Conservation (phyloP, 768 basidiomycete genomes). For the Lactarius trivialis region DNA sequence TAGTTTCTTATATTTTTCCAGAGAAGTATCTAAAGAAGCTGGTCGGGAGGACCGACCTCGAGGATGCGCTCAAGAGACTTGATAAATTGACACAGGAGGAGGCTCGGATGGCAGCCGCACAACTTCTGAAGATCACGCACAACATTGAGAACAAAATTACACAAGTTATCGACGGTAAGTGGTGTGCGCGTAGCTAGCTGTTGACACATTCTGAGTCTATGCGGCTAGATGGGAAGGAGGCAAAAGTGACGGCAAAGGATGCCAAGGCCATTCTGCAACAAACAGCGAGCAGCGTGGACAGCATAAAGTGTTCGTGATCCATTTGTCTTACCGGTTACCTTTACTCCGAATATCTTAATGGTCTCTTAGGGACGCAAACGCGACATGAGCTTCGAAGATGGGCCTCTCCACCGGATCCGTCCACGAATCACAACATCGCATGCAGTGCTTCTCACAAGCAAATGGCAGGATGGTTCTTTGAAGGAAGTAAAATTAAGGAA, state of each 20-base stretch:
- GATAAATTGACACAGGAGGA: not conserved
- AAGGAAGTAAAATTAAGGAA: not conserved
- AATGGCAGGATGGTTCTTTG: not conserved
- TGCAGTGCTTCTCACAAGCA: not conserved
- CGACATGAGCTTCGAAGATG: not conserved
- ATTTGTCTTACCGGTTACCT: not conserved
- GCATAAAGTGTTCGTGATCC: not conserved
- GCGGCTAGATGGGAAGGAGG: not conserved
- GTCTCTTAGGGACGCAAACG: not conserved
- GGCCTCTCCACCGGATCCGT: conserved; percentile 1
- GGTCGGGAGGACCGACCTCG: not conserved
- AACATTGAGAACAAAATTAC: not conserved
- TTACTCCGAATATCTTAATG: not conserved
- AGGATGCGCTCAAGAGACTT: not conserved
- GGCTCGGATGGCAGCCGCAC: not conserved
- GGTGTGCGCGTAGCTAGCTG: not conserved
- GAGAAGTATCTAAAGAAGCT: not conserved
- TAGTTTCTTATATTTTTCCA: not conserved
- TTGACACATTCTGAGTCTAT: not conserved
- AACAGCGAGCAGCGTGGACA: not conserved
- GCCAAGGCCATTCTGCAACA: not conserved
- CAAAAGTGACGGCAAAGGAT: not conserved
- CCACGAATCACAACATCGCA: not conserved
- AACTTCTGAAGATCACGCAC: not conserved
- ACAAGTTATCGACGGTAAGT: not conserved